Evolutionary conservation across 140 eudicot species (phyloP), one percentile per base, ranked within the genome.

Genomic region (Erigeron philadelphicus): DNA sequence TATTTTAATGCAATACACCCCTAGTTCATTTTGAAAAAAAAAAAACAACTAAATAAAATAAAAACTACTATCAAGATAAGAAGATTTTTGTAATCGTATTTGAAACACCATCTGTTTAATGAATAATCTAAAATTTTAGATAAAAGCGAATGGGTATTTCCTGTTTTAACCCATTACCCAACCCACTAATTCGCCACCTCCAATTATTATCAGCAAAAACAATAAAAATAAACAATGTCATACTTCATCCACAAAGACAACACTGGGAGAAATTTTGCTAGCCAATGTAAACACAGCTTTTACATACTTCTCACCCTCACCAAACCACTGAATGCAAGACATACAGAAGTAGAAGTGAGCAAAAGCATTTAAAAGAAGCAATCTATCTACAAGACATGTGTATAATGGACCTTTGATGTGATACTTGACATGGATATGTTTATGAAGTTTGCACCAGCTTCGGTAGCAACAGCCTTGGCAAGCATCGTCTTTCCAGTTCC

Each of bases 401-500:
- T 48, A 64, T 60, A 62, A 18, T 31, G 48, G 67, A 92, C 98
- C 95, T 92, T 92, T n/a, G 98, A 92, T 12, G 96, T 75, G 58
- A 92, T 89, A 82, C 98, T 92, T 70, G 98, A 92, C 98, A 92
- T 89, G 13, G 96, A 92, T 71, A 92, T 89, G 52, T 92, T 92
- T 55, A 92, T 92, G 72, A 92, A 92, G 75, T 89, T 92, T 50
- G 98, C 98, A 80, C 98, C 98, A 78, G 98, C 98, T 69, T 92
- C 98, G n/a, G 98, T 92, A 50, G 98, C 98, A 76, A 92, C 96
- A 53, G 98, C 98, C 80, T 92, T 92, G 13, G 98, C 98, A 62
- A 92, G 89, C 98, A 92, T 92, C 3, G 98, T 92, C 81, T 92
- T 92, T 58, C 98, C 98, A 21, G 98, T 92, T 79, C 98, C 98